Conservation (phyloP, 306 rosid genomes). For the Phaseolus lunatus region DNA sequence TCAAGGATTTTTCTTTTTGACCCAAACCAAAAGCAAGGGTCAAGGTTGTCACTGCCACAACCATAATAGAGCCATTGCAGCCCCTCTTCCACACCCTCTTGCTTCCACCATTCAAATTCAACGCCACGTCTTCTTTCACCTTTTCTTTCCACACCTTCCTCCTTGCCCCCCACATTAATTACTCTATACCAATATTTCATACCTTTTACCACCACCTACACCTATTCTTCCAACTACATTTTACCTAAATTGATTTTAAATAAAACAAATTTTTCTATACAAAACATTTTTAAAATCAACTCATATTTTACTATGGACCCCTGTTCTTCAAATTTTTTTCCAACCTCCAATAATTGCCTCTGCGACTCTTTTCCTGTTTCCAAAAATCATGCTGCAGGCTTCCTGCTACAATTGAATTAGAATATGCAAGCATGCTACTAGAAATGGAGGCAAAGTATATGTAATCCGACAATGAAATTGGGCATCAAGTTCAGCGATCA, state of each 20-base stretch:
- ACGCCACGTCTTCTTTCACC: not conserved
- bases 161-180: not conserved
- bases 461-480: constrained; percentile 2
- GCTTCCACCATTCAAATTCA: not conserved
- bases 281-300: no score
- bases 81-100: not conserved
- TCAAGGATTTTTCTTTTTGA: constrained; percentile 35
- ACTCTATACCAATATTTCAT: not conserved
- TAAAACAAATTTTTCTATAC: no score
- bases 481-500: not conserved
- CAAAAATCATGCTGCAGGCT: not conserved
- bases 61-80: not conserved
- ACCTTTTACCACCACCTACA: no score
- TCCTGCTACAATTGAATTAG: constrained; percentile 8
- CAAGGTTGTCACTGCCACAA: not conserved
- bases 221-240: not conserved
- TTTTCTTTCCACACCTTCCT: not conserved
- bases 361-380: not conserved
- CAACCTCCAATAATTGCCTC: not conserved
- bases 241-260: no score
- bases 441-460: not conserved
- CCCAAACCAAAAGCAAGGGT: not conserved
- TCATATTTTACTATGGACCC: not conserved
- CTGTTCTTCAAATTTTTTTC: not conserved
- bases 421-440: constrained; percentile 11